These are phyloP conservation scores for Trypethelium eluteriae DNA, from an alignment of 495 filamentous ascomycete genomes.

Conservation along the genomic window DNA sequence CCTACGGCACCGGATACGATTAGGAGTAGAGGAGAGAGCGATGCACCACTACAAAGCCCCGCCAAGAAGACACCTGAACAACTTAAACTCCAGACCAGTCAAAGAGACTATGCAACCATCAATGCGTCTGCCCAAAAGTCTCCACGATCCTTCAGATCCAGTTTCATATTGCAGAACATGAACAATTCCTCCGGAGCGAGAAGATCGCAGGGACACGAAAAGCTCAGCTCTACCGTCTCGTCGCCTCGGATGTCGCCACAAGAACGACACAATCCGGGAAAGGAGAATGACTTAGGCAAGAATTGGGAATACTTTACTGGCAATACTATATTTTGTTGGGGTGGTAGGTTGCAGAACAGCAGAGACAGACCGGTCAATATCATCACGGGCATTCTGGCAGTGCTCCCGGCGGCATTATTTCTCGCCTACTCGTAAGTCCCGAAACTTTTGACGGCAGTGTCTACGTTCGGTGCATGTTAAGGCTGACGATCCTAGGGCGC, in stretches of 20 bases:
- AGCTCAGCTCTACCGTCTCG: constrained; percentile 66
- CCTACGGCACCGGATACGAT: constrained; percentile 59
- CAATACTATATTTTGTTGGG: constrained; percentile 81
- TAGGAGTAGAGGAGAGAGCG: constrained; percentile 64
- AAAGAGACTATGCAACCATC: not conserved
- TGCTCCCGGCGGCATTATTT: constrained; percentile 72
- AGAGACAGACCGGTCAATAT: constrained; percentile 86
- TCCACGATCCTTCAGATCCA: constrained; percentile 64
- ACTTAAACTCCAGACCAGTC: constrained; percentile 51
- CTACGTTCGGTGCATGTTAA: constrained; percentile 14
- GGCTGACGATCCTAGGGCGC: constrained; percentile 45
- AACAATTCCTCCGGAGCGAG: constrained; percentile 27
- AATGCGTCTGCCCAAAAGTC: constrained; percentile 47
- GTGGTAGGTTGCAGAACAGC: constrained; percentile 81
- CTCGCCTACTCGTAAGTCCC: constrained; percentile 66
- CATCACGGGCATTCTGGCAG: constrained; percentile 68
- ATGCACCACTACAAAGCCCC: constrained; percentile 59
- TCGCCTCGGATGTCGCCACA: constrained; percentile 51
- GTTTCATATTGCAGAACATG: constrained; percentile 44
- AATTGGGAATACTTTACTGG: constrained; percentile 91
- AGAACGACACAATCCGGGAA: constrained; percentile 10
- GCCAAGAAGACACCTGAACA: constrained; percentile 45
- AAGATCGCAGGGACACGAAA: constrained; percentile 58
- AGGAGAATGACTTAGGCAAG: constrained; percentile 46
- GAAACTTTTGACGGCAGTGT: constrained; percentile 1